Base-by-base conservation (phyloP, 306 rosid genomes). In the Elaeagnus macrophylla region DNA sequence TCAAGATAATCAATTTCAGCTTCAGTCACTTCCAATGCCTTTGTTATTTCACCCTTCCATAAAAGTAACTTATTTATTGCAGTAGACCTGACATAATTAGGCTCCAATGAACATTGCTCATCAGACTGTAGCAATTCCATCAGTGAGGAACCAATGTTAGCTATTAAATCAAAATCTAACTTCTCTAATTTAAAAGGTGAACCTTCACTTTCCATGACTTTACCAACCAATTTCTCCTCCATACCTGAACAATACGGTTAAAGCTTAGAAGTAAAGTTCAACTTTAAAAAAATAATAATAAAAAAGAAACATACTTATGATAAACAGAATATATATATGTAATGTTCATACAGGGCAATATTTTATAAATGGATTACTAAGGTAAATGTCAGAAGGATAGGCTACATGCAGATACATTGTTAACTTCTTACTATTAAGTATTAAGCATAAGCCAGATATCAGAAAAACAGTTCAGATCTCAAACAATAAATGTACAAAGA, bases 1-100 rank as follows among this genome's bases (percentile, higher is more conserved):
- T 88, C 99, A 51, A 93, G 95, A 39, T 13, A 75, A 81, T 93
- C 99, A 72, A 84, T 84, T 79, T 88, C 95, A 69, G 88, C 63
- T 67, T 88, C 99, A 10, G 95, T 93, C 59, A 74, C 66, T 80
- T 88, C 99, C 84, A 93, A 44, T 8, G 74, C 79, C 78, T 88
- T 93, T 1, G 95, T 87, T 66, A 93, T 64, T 60, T 93, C 94
- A 69, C 84, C 81, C 77, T 85, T 93, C 83, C 72, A 93, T 58
- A 81, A 63, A 42, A 88, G 79, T 57, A 93, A 70, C 77, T 88
- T 88, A 67, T 77, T 83, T 56, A 88, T 67, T 51, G 89, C 82
- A 59, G 77, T 59, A 39, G 89, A 75, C 67, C 79, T 78, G 72
- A 51, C 52, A 59, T 45, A 73, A 61, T 75, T 67, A 48, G 81